Evolutionary conservation across 192 early-diverging fungal genomes (phyloP), one percentile per base, ranked within the genome.

Genomic region (Dissophora globulifera): DNA sequence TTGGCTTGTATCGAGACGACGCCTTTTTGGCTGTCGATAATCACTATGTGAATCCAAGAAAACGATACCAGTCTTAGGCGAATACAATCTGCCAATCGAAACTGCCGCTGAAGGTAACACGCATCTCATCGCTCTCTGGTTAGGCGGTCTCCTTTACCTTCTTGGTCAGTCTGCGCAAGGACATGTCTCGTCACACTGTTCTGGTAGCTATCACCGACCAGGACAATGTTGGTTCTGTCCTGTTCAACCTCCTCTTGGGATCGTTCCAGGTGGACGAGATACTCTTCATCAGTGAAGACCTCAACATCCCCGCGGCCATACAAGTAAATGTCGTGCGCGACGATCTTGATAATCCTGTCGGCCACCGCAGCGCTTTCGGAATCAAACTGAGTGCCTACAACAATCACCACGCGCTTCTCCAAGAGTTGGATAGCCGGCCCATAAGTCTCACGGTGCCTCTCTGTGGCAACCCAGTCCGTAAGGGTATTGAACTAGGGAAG

Each of bases 291-390:
- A 0, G 78, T 75, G 7, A 90, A 20, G 45, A 91, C 87, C 30
- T 85, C 71, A 0, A 89, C 80, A 38, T 87, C 86, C 0, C 90
- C 89, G 12, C 85, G 49, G 15, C 86, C 89, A 58, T 84, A 91
- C 2, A 90, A 53, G 54, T 87, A 91, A 87, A 91, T 92, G 26
- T 84, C 86, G 23, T 85, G 79, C 3, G 86, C 79, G 20, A 93
- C 60, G 26, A 89, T 78, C 23, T 86, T 83, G 12, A 90, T 89
- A 2, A 78, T 60, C 22, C 88, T 76, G 12, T 81, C 54, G 38
- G 83, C 46, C 26, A 46, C 31, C 50, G 5, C 30, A 22, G 12
- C 22, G 38, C 25, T 30, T 29, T 15, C 3, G 48, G 12, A 40
- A 48, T 50, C 0, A 78, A 62, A 4, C 82, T 82, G 23, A 17